Base-by-base conservation (phyloP, 768 basidiomycete genomes). In the Pseudohyphozyma bogoriensis region DNA sequence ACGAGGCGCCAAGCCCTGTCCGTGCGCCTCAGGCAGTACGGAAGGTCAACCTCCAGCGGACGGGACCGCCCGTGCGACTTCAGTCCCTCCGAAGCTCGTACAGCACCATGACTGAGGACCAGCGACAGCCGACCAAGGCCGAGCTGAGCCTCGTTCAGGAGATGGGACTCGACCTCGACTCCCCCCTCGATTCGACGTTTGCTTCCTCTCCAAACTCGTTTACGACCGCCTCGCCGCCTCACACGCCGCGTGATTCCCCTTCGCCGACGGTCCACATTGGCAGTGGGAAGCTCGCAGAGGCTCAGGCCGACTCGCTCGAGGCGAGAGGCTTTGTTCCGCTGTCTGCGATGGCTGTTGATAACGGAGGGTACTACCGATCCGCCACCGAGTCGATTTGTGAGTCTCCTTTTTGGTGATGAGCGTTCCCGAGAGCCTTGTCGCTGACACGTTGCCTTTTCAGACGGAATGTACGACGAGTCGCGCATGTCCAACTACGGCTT, bases 151-250 rank as follows among this genome's bases (percentile, higher is more conserved):
- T 52, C 35, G n/a, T 37, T 26, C 39, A 35, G 7, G 24, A 52
- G 36, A 52, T 52, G 51, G 28, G 35, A 10, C 31, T 52, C 26
- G 51, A 52, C 36, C n/a, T 52, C 51, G 36, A n/a, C n/a, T n/a
- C 51, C 33, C 26, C 20, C 29, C 15, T 50, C 47, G 51, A 39
- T 20, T 20, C 28, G 28, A 31, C 47, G 28, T 13, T 6, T 31
- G 28, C 9, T 16, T 49, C 47, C 16, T 18, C 47, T 15, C 20
- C 47, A 15, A 26, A 26, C 47, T 29, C 29, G 28, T 16, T 29
- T 16, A 13, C 18, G 28, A 18, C 28, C 28, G 18, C 26, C 47
- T 49, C 47, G 5, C 29, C 47, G 47, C 47, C 28, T 16, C 8
- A 28, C 29, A 28, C 47, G 15, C 29, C 28, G 13, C 29, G 4